Evolutionary conservation across 441 rosid genomes (phyloP), one percentile per base, ranked within the genome.

Genomic region (California macrophylla): DNA sequence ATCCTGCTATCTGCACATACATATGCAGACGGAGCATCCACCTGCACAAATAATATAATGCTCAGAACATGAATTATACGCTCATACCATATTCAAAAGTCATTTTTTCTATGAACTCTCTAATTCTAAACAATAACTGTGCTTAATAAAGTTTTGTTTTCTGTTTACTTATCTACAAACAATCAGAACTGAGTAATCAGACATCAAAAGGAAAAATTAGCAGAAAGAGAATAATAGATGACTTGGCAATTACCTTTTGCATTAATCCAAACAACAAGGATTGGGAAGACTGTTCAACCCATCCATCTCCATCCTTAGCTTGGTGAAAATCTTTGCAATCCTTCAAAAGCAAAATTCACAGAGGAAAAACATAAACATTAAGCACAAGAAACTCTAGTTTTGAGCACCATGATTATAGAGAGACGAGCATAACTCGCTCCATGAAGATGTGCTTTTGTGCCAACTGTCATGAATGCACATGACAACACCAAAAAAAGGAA

Each of bases 241-340:
- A 21, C 9, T 21, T 58, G 30, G 9, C 64, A 58, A 38, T 7
- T 75, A 87, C 98, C 99, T 89, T 92, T 79, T 92, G 98, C 76
- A 94, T 72, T 69, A 89, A 74, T 28, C 99, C 97, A 9, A 90
- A 94, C 66, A 89, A 66, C 72, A 90, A 78, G 2, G 89, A 93
- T 54, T 92, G 87, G 6, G 87, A 85, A 82, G 86, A 85, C 78
- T 92, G 99, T 78, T 94, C 98, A 67, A 92, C 88, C 98, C 99
- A 94, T 78, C 98, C 99, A 83, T 94, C 98, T 76, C 98, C 99
- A 82, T 94, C 99, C 81, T 90, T 94, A 72, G 94, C 94, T 77
- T 68, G 97, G 79, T 94, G 98, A 71, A 85, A 90, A 64, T 92
- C 97, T 72, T 89, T 84, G 85, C 98, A 94, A 69, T 94, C 99